Evolutionary conservation across 2,329 filamentous ascomycete genomes (phyloP), one percentile per base, ranked within the genome.

Genomic region (Rasamsonia emersonii): DNA sequence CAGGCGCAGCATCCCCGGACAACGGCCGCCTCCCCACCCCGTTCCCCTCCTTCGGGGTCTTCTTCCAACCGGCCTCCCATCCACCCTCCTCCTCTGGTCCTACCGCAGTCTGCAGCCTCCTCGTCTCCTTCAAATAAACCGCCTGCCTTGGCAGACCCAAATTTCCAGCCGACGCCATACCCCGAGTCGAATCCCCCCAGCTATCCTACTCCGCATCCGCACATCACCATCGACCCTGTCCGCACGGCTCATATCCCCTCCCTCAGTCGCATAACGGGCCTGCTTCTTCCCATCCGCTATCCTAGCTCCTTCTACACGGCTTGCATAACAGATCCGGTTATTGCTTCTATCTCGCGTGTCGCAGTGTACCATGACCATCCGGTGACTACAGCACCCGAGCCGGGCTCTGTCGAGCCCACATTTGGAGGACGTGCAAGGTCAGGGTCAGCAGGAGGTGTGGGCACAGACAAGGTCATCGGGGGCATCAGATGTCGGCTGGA

Each of bases 281-380:
- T 77, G 4, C 64, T 77, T 2, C 62, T 80, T 2, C 76, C 75
- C 5, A 71, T 79, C 35, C 65, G 71, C 32, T 80, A 80, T 47
- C 68, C 72, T 3, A 65, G 70, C 28, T 65, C 62, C 11, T 79
- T 79, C 62, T 80, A 75, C 59, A 67, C 65, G 13, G 71, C 75
- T 37, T 75, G 68, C 24, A 62, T 77, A 49, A 64, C 67, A 2
- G 73, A 78, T 35, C 60, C 66, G 2, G 51, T 69, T 26, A 58
- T 64, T 33, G 59, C 65, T 24, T 63, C 67, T 36, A 53, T 79
- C 33, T 75, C 75, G 6, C 64, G 75, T n/a, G 64, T 77, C 25
- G 75, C 73, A 3, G 46, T 75, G 28, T 78, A 75, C 61, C 65
- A 70, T 46, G 63, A 70, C 39, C 53, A 62, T 35, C 58, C 61